Evolutionary conservation across 202 grass and related monocot species (phyloP).

Genomic region (Zoysia matrella): DNA sequence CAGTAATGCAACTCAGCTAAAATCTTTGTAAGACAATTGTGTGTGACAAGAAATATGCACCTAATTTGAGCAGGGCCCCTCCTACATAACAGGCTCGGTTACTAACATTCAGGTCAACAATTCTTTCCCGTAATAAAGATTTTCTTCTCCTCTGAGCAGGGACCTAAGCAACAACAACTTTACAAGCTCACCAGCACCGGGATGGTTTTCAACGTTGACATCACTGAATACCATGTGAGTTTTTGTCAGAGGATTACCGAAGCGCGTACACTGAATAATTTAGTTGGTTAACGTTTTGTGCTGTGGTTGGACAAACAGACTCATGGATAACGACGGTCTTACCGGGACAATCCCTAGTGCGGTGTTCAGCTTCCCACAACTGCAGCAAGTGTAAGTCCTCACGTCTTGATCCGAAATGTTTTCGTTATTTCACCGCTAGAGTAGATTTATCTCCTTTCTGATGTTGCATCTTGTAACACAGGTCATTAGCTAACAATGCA

Average conservation of each 20-base stretch:
- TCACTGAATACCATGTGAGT: conserved; percentile 63
- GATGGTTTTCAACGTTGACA: conserved; percentile 56
- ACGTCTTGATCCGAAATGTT: neutral
- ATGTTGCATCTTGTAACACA: too few species aligned
- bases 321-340: conserved; percentile 44
- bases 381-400: conserved; percentile 67
- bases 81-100: too few species aligned
- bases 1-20: conserved; percentile 39
- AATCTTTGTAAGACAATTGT: conserved; percentile 62
- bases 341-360: conserved; percentile 51
- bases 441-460: too few species aligned
- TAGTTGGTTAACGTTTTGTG: conserved; percentile 7
- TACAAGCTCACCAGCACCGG: conserved; percentile 42
- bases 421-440: too few species aligned
- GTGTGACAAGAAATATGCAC: neutral
- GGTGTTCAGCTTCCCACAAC: conserved; percentile 52
- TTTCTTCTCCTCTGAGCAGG: conserved; percentile 37
- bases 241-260: neutral
- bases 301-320: conserved; percentile 41
- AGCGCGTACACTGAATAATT: neutral
- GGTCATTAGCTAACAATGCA: too few species aligned
- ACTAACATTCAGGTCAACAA: too few species aligned
- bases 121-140: neutral
- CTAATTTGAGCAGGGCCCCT: too few species aligned
- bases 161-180: conserved; percentile 65